Evolutionary conservation across 345 rosid species (phyloP).

Genomic region (Gossypium turneri): DNA sequence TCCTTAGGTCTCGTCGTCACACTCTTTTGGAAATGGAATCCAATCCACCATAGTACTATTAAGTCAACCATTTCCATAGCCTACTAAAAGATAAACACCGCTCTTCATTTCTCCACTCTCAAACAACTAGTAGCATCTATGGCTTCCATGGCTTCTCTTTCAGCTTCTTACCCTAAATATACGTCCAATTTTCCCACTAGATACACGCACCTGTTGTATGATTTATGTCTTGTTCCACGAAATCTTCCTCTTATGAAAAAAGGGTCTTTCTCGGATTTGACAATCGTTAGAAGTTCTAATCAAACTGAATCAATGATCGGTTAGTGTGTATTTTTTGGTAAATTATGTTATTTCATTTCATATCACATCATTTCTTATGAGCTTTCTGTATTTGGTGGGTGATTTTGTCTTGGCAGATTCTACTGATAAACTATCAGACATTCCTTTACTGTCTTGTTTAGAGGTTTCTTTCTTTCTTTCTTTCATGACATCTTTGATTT

Average conservation of each 20-base stretch:
- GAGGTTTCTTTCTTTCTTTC: constrained; percentile 43
- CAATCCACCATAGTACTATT: neutral
- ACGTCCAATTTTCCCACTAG: constrained; percentile 17
- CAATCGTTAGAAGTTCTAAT: constrained; percentile 22
- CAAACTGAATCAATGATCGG: constrained; percentile 32
- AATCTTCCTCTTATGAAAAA: constrained; percentile 20
- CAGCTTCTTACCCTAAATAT: constrained; percentile 21
- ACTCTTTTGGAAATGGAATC: neutral
- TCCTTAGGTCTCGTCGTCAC: neutral
- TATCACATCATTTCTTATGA: neutral
- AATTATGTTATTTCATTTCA: neutral
- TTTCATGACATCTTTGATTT: neutral
- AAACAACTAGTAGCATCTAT: neutral
- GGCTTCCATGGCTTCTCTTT: constrained; percentile 35
- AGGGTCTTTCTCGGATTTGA: constrained; percentile 18
- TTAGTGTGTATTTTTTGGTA: constrained; percentile 17
- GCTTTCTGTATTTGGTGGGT: neutral
- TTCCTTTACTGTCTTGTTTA: constrained; percentile 54
- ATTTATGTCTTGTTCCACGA: neutral
- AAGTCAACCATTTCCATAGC: neutral
- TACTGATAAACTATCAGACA: constrained; percentile 29
- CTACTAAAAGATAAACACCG: neutral
- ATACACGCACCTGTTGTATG: constrained; percentile 6
- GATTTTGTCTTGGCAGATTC: constrained; percentile 33
- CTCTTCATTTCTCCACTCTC: neutral